Base-by-base conservation (phyloP, 2,329 filamentous ascomycete species). In the Dothistroma pini region DNA sequence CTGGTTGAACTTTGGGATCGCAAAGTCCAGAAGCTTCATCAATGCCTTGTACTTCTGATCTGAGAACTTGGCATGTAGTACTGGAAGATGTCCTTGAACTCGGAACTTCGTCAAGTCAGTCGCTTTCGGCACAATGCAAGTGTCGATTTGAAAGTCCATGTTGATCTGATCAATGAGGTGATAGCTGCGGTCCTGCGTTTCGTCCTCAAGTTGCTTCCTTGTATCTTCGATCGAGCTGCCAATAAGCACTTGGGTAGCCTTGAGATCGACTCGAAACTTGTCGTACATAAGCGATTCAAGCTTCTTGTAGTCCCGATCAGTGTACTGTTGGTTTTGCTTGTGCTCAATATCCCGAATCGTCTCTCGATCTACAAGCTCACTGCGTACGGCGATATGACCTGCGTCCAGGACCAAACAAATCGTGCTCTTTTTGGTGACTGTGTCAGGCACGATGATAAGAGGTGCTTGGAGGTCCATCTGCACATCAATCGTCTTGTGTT, bases 131-230 rank as follows among this genome's bases (percentile, higher is more conserved):
- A 99, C 80, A 68, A 99, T 99, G 8, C 93, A 99, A 21, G 90
- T 89, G 74, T 97, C 93, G n/a, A 99, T 86, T 11, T 92, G 87
- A 74, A 99, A 97, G 74, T 97, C 91, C 69, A 99, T 90, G 68
- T 96, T 99, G 79, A 99, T 99, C 66, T 91, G 88, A 74, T 99
- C 93, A 38, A 99, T 91, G 58, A 99, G 87, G 73, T 97, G 93
- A 66, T 96, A 83, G 64, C 88, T 87, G 59, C 88, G 88, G 32
- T 44, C 31, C 3, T 65, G 64, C 1, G 83, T 81, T 29, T 88
- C 85, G 64, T 85, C 84, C 31, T 86, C 81, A 3, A 99, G 81
- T 68, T 97, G 91, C 4, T 87, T 83, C 72, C 93, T 95, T 0
- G 96, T 95, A 66, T 91, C 90, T 57, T 96, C 89, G 53, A 99